A percentile compares a stretch with the other conserved stretches of the same genome.
These are phyloP conservation scores for Dentipellis sp. DNA, from an alignment of 768 basidiomycete genomes.

Conservation along the genomic window DNA sequence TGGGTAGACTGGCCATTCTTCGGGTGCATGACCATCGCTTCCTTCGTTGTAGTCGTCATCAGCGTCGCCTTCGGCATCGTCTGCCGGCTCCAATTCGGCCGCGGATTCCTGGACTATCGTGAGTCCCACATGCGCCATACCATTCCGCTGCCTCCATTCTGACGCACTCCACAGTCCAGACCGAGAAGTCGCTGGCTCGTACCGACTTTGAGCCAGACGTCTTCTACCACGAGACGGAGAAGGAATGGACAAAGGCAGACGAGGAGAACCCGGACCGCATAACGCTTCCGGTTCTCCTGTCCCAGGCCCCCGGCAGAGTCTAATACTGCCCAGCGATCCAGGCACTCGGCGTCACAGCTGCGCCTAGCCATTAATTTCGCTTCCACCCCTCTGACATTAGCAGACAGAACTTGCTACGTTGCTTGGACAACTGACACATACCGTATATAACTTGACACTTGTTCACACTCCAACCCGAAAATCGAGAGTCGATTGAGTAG, in stretches of 20 bases:
- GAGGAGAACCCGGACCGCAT: not conserved
- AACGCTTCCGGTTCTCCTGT: not conserved
- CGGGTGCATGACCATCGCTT: conserved; percentile 32
- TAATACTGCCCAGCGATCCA: no score
- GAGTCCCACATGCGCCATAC: conserved; percentile 17
- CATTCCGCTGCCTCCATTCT: not conserved
- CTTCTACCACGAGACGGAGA: not conserved
- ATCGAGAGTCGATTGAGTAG: no score
- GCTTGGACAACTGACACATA: no score
- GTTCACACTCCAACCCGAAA: no score
- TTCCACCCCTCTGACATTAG: no score
- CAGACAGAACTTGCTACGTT: no score
- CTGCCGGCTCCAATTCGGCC: conserved; percentile 43
- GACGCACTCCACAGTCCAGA: not conserved
- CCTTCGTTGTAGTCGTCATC: conserved; percentile 27
- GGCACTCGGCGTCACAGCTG: no score
- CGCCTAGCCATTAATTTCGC: no score
- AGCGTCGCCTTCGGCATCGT: conserved; percentile 37
- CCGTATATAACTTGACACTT: no score
- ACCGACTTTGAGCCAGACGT: not conserved
- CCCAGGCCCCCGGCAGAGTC: not conserved
- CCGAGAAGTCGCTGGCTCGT: not conserved
- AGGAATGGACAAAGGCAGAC: not conserved
- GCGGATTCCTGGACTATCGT: conserved; percentile 50
- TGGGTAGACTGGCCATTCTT: conserved; percentile 40